A percentile compares a stretch with the other conserved stretches of the same genome.
Conservation (phyloP, 176 grass and related monocot genomes). For the Otatea glauca region DNA sequence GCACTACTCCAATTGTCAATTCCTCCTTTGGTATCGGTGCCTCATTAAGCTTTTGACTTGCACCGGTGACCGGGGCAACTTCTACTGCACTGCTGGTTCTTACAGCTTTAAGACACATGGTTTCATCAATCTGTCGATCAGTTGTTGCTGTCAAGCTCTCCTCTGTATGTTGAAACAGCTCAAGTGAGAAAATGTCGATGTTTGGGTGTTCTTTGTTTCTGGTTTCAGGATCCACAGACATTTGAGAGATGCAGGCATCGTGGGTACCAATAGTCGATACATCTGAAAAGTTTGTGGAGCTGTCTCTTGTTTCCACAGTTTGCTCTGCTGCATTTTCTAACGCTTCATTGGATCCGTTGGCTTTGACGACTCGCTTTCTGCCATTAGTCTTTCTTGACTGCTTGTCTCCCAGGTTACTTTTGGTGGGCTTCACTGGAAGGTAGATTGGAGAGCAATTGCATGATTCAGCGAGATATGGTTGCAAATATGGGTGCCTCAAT, state of each 20-base stretch:
- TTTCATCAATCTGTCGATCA: conserved; percentile 44
- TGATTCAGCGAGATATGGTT: conserved; percentile 69
- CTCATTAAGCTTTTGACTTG: conserved; percentile 40
- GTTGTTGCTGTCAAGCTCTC: conserved; percentile 32
- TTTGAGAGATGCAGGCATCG: conserved; percentile 48
- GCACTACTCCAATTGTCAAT: conserved; percentile 50
- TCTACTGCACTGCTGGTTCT: conserved; percentile 39
- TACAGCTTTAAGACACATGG: conserved; percentile 42
- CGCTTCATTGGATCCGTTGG: conserved; percentile 40
- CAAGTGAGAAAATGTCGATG: conserved; percentile 18
- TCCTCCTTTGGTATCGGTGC: conserved; percentile 54
- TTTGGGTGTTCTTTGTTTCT: conserved; percentile 29
- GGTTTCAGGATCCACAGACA: conserved; percentile 32
- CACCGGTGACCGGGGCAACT: not conserved
- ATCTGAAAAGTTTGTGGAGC: conserved; percentile 49
- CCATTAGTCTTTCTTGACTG: conserved; percentile 50
- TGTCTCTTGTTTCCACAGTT: conserved; percentile 37
- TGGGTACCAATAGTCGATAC: conserved; percentile 48
- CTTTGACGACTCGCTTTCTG: conserved; percentile 49
- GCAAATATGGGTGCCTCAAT: conserved; percentile 70
- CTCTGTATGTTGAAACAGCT: conserved; percentile 22
- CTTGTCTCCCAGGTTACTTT: conserved; percentile 59
- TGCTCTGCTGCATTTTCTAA: conserved; percentile 42
- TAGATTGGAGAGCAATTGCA: conserved; percentile 67
- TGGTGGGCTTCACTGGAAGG: conserved; percentile 74